A percentile compares a stretch with the other conserved stretches of the same genome.
phyloP scores from a whole-genome alignment of 2,329 filamentous ascomycete genomes.

The Ascochyta rabiei region DNA sequence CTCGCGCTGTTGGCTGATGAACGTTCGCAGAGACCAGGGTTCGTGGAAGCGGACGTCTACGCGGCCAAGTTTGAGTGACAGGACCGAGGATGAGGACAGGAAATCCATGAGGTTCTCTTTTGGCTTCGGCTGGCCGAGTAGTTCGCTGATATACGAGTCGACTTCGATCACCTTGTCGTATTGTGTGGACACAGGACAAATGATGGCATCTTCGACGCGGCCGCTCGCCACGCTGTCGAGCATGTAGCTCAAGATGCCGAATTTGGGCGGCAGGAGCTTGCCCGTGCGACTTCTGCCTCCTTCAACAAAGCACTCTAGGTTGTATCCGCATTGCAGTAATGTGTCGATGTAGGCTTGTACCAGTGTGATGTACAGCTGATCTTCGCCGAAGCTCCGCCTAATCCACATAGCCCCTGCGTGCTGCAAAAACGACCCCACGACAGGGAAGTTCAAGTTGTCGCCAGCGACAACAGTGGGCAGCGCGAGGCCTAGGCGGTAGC shows the following conservation, averaged over 20 bases:
- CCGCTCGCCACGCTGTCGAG: slow-evolving; percentile 89
- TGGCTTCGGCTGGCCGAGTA: slow-evolving; percentile 91
- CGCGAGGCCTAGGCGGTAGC: slow-evolving; percentile 87
- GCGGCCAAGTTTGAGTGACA: slow-evolving; percentile 85
- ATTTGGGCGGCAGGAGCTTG: slow-evolving; percentile 92
- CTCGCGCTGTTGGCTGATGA: slow-evolving; percentile 76
- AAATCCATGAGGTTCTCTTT: slow-evolving; percentile 94
- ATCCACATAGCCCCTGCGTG: slow-evolving; percentile 98
- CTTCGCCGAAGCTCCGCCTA: slow-evolving; percentile 87
- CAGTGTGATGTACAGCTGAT: slow-evolving; percentile 86
- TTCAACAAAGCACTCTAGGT: slow-evolving; percentile 98
- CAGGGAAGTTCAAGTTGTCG: slow-evolving; percentile 93
- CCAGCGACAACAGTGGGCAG: slow-evolving; percentile 92
- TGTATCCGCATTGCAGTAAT: slow-evolving; percentile 85
- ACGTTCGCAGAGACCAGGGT: slow-evolving; percentile 87
- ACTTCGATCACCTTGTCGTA: slow-evolving; percentile 99
- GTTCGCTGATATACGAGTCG: slow-evolving; percentile 85
- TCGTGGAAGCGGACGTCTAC: slow-evolving; percentile 97
- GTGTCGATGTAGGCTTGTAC: slow-evolving; percentile 97
- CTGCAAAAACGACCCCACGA: slow-evolving; percentile 88
- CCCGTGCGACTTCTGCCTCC: slow-evolving; percentile 91
- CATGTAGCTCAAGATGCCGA: slow-evolving; percentile 90
- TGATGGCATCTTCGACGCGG: slow-evolving; percentile 85
- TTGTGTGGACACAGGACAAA: slow-evolving; percentile 95
- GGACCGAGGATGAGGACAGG: slow-evolving; percentile 82